These are phyloP conservation scores for Leccinellum luteum DNA, from an alignment of 768 basidiomycete genomes.

Conservation along the genomic window DNA sequence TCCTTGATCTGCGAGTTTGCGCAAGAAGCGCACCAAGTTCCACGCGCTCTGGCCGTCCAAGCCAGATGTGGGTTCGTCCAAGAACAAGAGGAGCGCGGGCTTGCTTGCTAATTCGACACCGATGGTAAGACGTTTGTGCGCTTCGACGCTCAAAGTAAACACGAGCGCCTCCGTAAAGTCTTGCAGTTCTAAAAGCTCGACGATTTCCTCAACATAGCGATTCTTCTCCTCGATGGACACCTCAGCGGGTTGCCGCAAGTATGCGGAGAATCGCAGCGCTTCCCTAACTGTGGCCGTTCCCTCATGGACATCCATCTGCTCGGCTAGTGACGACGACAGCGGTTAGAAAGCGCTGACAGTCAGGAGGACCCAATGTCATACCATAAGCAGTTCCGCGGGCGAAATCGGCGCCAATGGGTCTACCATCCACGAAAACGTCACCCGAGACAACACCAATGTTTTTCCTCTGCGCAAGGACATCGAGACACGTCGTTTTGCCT, in stretches of 20 bases:
- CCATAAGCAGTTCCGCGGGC: constrained; percentile 77
- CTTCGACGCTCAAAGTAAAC: constrained; percentile 61
- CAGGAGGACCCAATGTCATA: constrained; percentile 27
- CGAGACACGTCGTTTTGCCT: constrained; percentile 76
- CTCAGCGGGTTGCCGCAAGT: constrained; percentile 71
- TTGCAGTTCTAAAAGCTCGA: constrained; percentile 81
- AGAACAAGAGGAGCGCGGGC: constrained; percentile 22
- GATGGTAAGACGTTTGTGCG: constrained; percentile 85
- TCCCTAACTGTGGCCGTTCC: constrained; percentile 81
- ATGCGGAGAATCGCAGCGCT: constrained; percentile 82
- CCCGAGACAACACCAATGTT: constrained; percentile 67
- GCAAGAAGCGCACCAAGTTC: constrained; percentile 78
- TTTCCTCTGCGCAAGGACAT: constrained; percentile 71
- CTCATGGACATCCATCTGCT: constrained; percentile 87
- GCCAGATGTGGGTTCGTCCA: constrained; percentile 52
- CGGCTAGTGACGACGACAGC: constrained; percentile 41
- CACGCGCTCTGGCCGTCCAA: constrained; percentile 69
- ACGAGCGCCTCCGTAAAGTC: constrained; percentile 83
- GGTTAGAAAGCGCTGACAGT: constrained; percentile 21
- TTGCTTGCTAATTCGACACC: constrained; percentile 91
- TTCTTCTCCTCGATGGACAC: constrained; percentile 74
- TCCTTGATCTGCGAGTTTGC: constrained; percentile 80
- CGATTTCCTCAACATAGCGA: constrained; percentile 76
- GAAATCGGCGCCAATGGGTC: constrained; percentile 57
- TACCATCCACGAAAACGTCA: constrained; percentile 63